phyloP scores from a whole-genome alignment of 352 stramenopile genomes.

The Sclerospora graminicola region DNA sequence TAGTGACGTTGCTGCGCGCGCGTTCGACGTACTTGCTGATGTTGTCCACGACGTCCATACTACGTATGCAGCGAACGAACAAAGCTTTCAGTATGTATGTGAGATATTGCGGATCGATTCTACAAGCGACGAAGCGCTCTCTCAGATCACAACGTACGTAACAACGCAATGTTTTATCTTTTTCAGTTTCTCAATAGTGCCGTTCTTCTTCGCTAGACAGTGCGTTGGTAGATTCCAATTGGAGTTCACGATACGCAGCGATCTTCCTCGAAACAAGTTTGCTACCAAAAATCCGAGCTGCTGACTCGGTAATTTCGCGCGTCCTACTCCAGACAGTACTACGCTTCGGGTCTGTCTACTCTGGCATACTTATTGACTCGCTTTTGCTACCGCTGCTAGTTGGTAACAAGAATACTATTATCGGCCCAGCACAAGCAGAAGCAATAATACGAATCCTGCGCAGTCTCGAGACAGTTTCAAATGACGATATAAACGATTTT shows the following conservation, averaged over 20 bases:
- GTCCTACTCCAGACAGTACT: slow-evolving; percentile 52
- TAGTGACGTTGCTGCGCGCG: slow-evolving; percentile 15
- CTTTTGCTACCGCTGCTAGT: slow-evolving; percentile 46
- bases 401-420: slow-evolving; percentile 3
- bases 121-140: slow-evolving; percentile 51
- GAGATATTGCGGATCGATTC: slow-evolving; percentile 28
- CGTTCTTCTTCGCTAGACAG: slow-evolving; percentile 10
- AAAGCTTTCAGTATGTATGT: slow-evolving; percentile 38
- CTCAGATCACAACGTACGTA: slow-evolving; percentile 38
- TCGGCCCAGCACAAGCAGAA: slow-evolving; percentile 50
- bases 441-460: slow-evolving; percentile 57
- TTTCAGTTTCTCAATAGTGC: not conserved
- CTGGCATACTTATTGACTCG: slow-evolving; percentile 30
- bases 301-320: slow-evolving; percentile 62
- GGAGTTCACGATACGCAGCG: slow-evolving; percentile 55
- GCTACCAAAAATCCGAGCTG: slow-evolving; percentile 41
- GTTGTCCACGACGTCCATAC: slow-evolving; percentile 52
- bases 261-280: slow-evolving; percentile 50
- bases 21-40: slow-evolving; percentile 37
- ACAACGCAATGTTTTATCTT: not conserved
- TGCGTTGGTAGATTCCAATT: slow-evolving; percentile 48
- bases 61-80: slow-evolving; percentile 44
- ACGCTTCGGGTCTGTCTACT: slow-evolving; percentile 40
- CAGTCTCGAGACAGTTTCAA: slow-evolving; percentile 28
- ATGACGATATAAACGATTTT: slow-evolving; percentile 40